Evolutionary conservation across 179 eudicot genomes (phyloP).

Genomic region (Silene noctiflora): DNA sequence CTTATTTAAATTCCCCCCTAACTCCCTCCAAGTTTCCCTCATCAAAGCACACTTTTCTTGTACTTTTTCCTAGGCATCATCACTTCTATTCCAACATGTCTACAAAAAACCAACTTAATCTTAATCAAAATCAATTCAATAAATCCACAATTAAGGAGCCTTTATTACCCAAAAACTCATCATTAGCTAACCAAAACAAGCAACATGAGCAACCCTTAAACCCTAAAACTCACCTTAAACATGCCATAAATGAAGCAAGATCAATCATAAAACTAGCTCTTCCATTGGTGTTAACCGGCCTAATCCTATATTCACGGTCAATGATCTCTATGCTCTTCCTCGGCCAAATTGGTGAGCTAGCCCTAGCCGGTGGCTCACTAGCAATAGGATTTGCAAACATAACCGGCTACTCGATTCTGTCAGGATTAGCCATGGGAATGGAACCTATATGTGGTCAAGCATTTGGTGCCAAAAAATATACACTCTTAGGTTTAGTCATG

Average conservation of each 20-base stretch:
- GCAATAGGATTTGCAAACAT: conserved; percentile 78
- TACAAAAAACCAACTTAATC: conserved; percentile 10
- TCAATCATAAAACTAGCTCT: conserved; percentile 52
- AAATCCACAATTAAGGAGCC: conserved; percentile 22
- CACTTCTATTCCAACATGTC: conserved; percentile 30
- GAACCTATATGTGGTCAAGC: conserved; percentile 86
- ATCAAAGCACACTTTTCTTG: conserved; percentile 5
- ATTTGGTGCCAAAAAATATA: conserved; percentile 60
- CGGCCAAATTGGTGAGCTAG: conserved; percentile 57
- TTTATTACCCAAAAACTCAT: conserved; percentile 25
- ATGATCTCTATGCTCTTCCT: conserved; percentile 84
- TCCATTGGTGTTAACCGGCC: conserved; percentile 70
- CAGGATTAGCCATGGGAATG: conserved; percentile 81
- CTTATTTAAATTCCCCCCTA: conserved; percentile 9
- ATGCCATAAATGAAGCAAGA: conserved; percentile 47
- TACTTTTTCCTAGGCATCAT: not conserved
- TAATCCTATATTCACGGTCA: conserved; percentile 70
- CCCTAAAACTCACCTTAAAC: conserved; percentile 38
- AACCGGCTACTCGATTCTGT: conserved; percentile 73
- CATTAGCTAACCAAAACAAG: conserved; percentile 21
- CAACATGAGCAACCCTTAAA: conserved; percentile 32
- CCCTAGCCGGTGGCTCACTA: conserved; percentile 65
- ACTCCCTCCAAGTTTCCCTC: conserved; percentile 12
- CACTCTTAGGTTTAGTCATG: conserved; percentile 50
- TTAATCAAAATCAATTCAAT: conserved; percentile 2